Conservation (phyloP, 169 alveolate species). For the Plasmodium reichenowi region DNA sequence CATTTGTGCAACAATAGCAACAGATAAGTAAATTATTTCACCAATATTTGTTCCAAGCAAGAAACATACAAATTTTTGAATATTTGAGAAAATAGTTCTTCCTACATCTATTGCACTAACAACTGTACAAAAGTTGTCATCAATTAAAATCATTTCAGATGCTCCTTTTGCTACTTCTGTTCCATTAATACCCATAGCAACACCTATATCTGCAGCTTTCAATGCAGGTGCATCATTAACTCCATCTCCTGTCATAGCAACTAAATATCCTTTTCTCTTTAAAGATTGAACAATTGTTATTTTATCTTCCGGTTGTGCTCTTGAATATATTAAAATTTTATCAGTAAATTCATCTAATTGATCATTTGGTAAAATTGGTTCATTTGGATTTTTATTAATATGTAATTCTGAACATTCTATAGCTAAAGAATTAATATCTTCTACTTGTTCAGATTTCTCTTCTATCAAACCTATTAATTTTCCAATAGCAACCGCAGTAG, state of each 20-base stretch:
- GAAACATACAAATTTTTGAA: slow-evolving; percentile 94
- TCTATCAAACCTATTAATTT: slow-evolving; percentile 90
- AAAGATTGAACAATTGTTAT: slow-evolving; percentile 92
- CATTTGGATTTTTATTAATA: slow-evolving; percentile 83
- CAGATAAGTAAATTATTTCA: slow-evolving; percentile 90
- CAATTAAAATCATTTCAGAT: slow-evolving; percentile 99
- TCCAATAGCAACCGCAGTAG: slow-evolving; percentile 91
- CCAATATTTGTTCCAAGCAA: slow-evolving; percentile 94
- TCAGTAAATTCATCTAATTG: slow-evolving; percentile 85
- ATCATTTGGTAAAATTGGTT: slow-evolving; percentile 85
- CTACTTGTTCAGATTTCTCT: slow-evolving; percentile 3
- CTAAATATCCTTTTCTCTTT: slow-evolving; percentile 92
- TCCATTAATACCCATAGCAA: slow-evolving; percentile 99
- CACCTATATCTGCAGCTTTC: slow-evolving; percentile 98
- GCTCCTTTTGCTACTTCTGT: slow-evolving; percentile 99
- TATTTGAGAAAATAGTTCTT: slow-evolving; percentile 94
- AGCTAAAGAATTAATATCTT: not conserved
- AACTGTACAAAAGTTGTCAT: slow-evolving; percentile 98
- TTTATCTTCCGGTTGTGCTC: slow-evolving; percentile 93
- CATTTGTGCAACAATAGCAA: slow-evolving; percentile 88
- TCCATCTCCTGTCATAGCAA: slow-evolving; percentile 99
- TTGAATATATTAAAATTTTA: slow-evolving; percentile 87
- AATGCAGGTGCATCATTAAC: slow-evolving; percentile 99
- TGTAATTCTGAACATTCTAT: slow-evolving; percentile 81
- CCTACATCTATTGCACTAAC: slow-evolving; percentile 99